Conservation (phyloP, 1,284 basidiomycete genomes). For the Microbotryomycetes sp. region DNA sequence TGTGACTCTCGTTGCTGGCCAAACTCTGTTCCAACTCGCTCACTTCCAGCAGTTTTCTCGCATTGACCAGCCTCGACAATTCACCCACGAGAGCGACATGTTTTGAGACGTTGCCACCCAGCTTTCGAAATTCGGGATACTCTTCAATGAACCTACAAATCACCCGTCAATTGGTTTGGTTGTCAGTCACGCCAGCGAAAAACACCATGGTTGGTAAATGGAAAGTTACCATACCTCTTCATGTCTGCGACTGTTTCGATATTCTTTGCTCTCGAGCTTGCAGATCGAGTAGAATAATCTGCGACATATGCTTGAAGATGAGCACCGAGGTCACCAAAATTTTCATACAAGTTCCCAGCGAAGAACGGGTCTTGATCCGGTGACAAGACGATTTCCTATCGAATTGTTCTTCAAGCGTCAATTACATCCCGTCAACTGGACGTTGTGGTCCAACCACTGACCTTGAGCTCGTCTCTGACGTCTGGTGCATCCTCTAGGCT, state of each 20-base stretch:
- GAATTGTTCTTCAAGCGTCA: no score
- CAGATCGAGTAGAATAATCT: slow-evolving; percentile 80
- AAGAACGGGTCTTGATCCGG: slow-evolving; percentile 92
- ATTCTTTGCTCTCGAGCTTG: slow-evolving; percentile 58
- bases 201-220: neutral
- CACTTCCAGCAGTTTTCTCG: slow-evolving; percentile 77
- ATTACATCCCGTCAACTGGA: neutral
- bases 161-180: slow-evolving; percentile 33
- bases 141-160: slow-evolving; percentile 74
- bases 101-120: slow-evolving; percentile 97
- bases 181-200: no score
- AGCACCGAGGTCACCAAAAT: slow-evolving; percentile 94
- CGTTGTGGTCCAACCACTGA: slow-evolving; percentile 43
- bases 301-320: slow-evolving; percentile 89
- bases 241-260: slow-evolving; percentile 97
- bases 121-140: slow-evolving; percentile 92
- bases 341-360: slow-evolving; percentile 80
- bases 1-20: slow-evolving; percentile 76
- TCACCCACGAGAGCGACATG: slow-evolving; percentile 96
- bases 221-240: slow-evolving; percentile 55
- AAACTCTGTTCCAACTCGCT: slow-evolving; percentile 96
- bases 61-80: slow-evolving; percentile 79
- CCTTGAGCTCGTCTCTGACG: slow-evolving; percentile 75
- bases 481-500: slow-evolving; percentile 78
- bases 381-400: slow-evolving; percentile 87